Evolutionary conservation across 176 grass and related monocot species (phyloP), one percentile per base, ranked within the genome.

Genomic region (Raddia distichophylla): DNA sequence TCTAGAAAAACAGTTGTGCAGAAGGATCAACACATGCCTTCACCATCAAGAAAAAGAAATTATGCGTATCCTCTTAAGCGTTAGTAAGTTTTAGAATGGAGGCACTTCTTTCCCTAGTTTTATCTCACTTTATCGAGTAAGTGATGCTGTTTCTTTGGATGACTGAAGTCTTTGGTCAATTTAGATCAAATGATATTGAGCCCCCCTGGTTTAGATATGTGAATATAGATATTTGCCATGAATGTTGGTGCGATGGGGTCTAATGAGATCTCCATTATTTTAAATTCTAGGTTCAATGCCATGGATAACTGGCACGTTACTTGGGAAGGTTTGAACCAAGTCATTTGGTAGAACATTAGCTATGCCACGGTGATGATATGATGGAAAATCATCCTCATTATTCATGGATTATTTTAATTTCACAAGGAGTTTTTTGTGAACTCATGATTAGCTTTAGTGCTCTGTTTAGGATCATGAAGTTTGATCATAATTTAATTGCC

Each of bases 31-130:
- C 19, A 67, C 44, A 73, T 79, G 17, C 66, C 80, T 80, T 93
- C 79, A 44, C 73, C 68, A 54, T 58, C 56, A 79, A 91, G 77
- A 11, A 79, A 72, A 76, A 67, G 18, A 40, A 85, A 58, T 5
- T 77, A 15, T 71, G 57, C 57, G 49, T 40, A 40, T 40, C 37
- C 37, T 40, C 49, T 54, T 11, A 83, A 80, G 82, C 85, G 64
- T 46, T 85, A 83, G 85, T 90, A 82, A 90, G 87, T 93, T 42
- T 75, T 40, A 63, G 1, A 49, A 35, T 43, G 9, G 15, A 63
- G 63, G 45, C 42, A 67, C 15, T 47, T 71, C 0, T 77, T 87
- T 61, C 20, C 48, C 20, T 80, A 18, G 37, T 5, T 40, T 40
- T 40, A 40, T 40, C 37, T 40, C 37, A 40, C 37, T 40, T 40